phyloP scores from a whole-genome alignment of 768 basidiomycete genomes.

The Boletus sp. region DNA sequence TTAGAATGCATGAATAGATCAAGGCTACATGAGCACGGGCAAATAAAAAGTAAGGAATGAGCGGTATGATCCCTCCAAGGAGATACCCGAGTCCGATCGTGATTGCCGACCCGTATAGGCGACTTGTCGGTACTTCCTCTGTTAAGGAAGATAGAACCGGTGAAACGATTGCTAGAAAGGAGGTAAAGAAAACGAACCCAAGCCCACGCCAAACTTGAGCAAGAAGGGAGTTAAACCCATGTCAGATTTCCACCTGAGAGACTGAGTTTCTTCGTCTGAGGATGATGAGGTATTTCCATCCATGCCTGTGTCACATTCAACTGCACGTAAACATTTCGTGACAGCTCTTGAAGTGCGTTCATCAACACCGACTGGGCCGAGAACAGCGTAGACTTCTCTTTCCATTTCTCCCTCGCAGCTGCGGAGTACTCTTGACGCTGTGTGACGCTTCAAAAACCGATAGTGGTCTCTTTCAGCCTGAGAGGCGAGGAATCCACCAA shows the following conservation, averaged over 20 bases:
- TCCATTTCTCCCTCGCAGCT: conserved; percentile 96
- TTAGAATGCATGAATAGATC: conserved; percentile 74
- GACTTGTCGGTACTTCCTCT: conserved; percentile 86
- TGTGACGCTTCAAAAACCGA: conserved; percentile 73
- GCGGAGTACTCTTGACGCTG: conserved; percentile 76
- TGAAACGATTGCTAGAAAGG: neutral
- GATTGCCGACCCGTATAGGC: conserved; percentile 87
- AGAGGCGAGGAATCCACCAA: conserved; percentile 96
- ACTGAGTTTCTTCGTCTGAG: conserved; percentile 54
- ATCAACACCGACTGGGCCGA: conserved; percentile 89
- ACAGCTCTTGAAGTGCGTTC: conserved; percentile 77
- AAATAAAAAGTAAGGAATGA: conserved; percentile 92
- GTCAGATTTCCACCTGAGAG: conserved; percentile 66
- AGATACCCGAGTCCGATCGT: conserved; percentile 97
- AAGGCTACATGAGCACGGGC: conserved; percentile 63
- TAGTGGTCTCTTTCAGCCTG: conserved; percentile 97
- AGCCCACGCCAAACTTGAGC: conserved; percentile 92
- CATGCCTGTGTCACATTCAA: conserved; percentile 47
- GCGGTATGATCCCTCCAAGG: conserved; percentile 88
- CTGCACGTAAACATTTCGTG: conserved; percentile 67
- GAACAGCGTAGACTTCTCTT: conserved; percentile 85
- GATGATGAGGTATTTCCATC: conserved; percentile 14
- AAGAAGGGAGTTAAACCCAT: conserved; percentile 92
- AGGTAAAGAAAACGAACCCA: conserved; percentile 51
- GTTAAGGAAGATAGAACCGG: conserved; percentile 1